Base-by-base conservation (phyloP, 768 basidiomycete species). In the Lentinula edodes region DNA sequence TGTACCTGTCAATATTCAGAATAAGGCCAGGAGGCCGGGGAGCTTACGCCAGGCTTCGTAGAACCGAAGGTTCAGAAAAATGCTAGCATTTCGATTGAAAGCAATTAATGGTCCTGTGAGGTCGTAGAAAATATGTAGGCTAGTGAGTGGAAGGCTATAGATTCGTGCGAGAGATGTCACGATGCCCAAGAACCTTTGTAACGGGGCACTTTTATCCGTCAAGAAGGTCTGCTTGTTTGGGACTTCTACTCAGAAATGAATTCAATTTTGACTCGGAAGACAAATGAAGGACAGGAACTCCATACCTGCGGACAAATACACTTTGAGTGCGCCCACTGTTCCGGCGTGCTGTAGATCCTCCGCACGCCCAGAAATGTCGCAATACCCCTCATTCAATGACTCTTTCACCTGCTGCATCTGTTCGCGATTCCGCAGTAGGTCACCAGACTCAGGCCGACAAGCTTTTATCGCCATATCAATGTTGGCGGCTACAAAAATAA, bases 41-140 rank as follows among this genome's bases (percentile, higher is more conserved):
- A 28, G n/a, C 89, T 78, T 72, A 94, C 90, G 94, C 91, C 92
- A 94, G 54, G 88, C 83, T 68, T 91, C 82, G 63, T 85, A 95
- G 71, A 88, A 96, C 20, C 94, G 81, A 23, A 93, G 74, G 70
- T 97, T 98, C 62, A 97, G 73, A 73, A 93, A 98, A 15, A 98
- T 79, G 62, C 89, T 90, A 2, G 90, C 93, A 52, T 85, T 85
- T 32, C 94, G 80, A 71, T 98, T 99, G 79, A 99, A 98, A 1
- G 95, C 97, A 59, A 98, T 96, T 12, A 91, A 74, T 1, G 86
- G 87, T 1, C 96, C 95, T 5, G 77, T 75, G 20, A 79, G 70
- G 69, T 98, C 95, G 72, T 87, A 89, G 71, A 98, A 98, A 5
- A 99, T 81, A 66, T 96, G 92, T 61, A 97, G 66, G 51, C 88